Percentiles rank a stretch among this genome's conserved stretches.
These are phyloP conservation scores for Aspergillus viridinutans DNA, from an alignment of 2,329 filamentous ascomycete species.

Conservation along the genomic window DNA sequence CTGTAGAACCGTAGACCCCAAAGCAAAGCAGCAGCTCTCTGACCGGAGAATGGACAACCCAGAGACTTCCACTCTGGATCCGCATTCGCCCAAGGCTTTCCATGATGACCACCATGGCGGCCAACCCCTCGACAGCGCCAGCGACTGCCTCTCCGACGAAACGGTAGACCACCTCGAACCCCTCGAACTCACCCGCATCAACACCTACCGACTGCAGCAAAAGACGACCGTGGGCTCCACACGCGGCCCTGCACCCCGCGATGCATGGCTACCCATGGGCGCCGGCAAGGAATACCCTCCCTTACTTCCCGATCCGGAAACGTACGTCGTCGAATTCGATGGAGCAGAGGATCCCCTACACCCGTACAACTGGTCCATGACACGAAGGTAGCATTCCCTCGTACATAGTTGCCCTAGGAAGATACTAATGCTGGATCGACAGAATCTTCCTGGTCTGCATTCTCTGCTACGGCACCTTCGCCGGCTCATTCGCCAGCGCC, in stretches of 20 bases:
- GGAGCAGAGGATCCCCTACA: constrained; percentile 49
- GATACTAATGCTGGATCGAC: not conserved
- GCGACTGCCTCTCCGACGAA: constrained; percentile 8
- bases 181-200: constrained; percentile 18
- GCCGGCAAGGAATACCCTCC: constrained; percentile 49
- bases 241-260: constrained; percentile 11
- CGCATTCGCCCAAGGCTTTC: not conserved
- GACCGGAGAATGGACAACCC: not conserved
- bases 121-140: constrained; percentile 2
- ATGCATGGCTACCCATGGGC: constrained; percentile 24
- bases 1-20: not conserved
- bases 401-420: not conserved
- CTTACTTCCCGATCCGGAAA: constrained; percentile 45
- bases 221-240: constrained; percentile 19
- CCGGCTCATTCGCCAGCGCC: constrained; percentile 51
- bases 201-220: constrained; percentile 19
- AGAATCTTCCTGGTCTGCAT: constrained; percentile 20
- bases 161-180: constrained; percentile 14
- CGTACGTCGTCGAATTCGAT: constrained; percentile 55
- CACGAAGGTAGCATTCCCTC: constrained; percentile 35
- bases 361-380: constrained; percentile 50
- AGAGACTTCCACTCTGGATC: not conserved
- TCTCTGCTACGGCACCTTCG: constrained; percentile 46
- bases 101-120: not conserved
- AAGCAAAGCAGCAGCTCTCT: not conserved